A percentile compares a stretch with the other conserved stretches of the same genome.
Conservation (phyloP, 2,329 filamentous ascomycete genomes). For the Colletotrichum shisoi region DNA sequence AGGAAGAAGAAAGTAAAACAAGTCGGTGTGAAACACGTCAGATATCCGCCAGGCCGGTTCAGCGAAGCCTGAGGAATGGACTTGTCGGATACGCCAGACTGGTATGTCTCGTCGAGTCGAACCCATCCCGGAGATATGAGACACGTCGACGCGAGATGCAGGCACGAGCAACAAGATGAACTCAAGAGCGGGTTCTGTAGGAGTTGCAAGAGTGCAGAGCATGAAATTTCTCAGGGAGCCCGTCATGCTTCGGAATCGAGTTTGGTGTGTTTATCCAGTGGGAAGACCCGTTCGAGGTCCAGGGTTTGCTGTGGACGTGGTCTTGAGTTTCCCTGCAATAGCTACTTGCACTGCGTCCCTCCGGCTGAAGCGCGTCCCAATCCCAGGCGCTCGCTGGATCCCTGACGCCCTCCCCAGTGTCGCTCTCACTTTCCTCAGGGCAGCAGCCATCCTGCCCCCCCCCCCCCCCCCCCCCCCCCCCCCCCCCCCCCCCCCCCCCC, state of each 20-base stretch:
- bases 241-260: not conserved
- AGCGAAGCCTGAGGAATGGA: slow-evolving; percentile 12
- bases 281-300: slow-evolving; percentile 15
- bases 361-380: not conserved
- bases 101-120: not conserved
- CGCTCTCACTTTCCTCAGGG: slow-evolving; percentile 5
- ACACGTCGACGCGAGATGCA: not conserved
- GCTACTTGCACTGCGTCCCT: slow-evolving; percentile 12
- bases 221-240: not conserved
- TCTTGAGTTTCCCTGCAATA: slow-evolving; percentile 3
- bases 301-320: slow-evolving; percentile 20
- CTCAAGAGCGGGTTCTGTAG: no score
- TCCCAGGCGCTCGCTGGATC: not conserved
- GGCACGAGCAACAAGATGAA: no score
- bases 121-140: not conserved
- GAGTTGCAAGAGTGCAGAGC: not conserved
- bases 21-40: slow-evolving; percentile 25
- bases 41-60: slow-evolving; percentile 22
- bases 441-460: slow-evolving; percentile 5
- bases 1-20: slow-evolving; percentile 32
- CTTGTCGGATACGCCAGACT: not conserved
- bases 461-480: not conserved
- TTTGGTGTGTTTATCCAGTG: not conserved
- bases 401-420: not conserved
- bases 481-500: not conserved